A percentile compares a stretch with the other conserved stretches of the same genome.
Evolutionary conservation across 306 rosid species (phyloP).

Genomic region (Cyamopsis tetragonoloba): DNA sequence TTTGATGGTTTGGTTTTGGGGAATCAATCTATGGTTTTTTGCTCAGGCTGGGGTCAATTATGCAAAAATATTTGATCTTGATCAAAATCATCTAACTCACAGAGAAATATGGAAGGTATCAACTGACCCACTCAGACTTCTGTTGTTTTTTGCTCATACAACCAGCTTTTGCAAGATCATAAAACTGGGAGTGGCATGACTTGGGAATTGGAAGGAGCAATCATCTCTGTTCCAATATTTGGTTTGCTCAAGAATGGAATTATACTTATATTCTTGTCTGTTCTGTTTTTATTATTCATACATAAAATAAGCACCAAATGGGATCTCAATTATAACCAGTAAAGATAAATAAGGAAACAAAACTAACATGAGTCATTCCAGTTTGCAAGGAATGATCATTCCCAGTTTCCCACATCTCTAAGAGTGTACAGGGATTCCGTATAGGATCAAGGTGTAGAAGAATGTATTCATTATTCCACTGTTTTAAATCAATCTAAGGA

Average conservation of each 20-base stretch:
- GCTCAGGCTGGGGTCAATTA: conserved; percentile 61
- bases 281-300: background rate
- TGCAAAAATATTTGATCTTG: conserved; percentile 85
- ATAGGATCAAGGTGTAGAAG: background rate
- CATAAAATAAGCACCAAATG: conserved; percentile 3
- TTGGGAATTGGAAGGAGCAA: conserved; percentile 9
- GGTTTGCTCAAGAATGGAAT: conserved; percentile 9
- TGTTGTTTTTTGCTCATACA: background rate
- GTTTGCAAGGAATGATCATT: background rate
- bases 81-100: conserved; percentile 82
- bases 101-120: conserved; percentile 95
- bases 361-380: background rate
- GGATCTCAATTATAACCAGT: background rate
- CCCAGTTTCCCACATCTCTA: background rate
- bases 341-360: background rate
- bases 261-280: background rate
- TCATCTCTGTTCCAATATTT: background rate
- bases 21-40: conserved; percentile 84
- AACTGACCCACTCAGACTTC: conserved; percentile 13
- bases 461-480: background rate
- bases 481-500: background rate
- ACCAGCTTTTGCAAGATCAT: background rate
- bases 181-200: background rate
- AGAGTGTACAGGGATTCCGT: background rate
- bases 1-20: conserved; percentile 98